A percentile compares a stretch with the other conserved stretches of the same genome.
These are phyloP conservation scores for Scopulariopsis brevicaulis DNA, from an alignment of 2,329 filamentous ascomycete genomes.

Conservation along the genomic window DNA sequence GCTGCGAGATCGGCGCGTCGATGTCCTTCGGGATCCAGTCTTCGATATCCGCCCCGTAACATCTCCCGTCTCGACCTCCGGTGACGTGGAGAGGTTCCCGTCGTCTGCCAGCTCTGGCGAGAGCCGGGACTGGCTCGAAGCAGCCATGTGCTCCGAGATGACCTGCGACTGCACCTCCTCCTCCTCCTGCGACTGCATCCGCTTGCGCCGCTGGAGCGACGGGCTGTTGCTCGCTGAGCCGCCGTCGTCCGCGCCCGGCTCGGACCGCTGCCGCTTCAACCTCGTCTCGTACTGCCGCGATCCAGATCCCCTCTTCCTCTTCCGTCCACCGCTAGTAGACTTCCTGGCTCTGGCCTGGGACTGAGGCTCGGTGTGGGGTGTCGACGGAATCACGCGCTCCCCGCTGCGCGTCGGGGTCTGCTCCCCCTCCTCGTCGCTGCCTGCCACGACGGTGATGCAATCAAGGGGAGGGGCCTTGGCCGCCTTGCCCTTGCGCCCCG, in stretches of 20 bases:
- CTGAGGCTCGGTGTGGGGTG: background rate
- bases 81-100: background rate
- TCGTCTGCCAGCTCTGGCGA: conserved; percentile 1
- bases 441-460: conserved; percentile 19
- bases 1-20: background rate
- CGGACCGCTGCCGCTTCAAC: conserved; percentile 13
- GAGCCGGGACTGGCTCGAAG: conserved; percentile 12
- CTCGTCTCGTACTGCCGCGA: conserved; percentile 10
- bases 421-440: conserved; percentile 9
- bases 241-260: background rate
- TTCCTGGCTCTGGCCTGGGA: background rate
- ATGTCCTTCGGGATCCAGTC: background rate
- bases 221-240: conserved; percentile 1
- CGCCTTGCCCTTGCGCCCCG: conserved; percentile 11
- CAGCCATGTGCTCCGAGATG: conserved; percentile 25
- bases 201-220: background rate
- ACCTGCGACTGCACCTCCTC: conserved; percentile 27
- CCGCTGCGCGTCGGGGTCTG: background rate
- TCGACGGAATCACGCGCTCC: conserved; percentile 1
- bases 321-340: background rate
- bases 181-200: background rate
- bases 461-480: conserved; percentile 11
- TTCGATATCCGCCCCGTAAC: background rate
- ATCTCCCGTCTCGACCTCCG: background rate
- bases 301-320: conserved; percentile 3